Percentiles rank a stretch among this genome's conserved stretches.
Conservation (phyloP, 73 alveolate genomes). For the Stentor coeruleus region DNA sequence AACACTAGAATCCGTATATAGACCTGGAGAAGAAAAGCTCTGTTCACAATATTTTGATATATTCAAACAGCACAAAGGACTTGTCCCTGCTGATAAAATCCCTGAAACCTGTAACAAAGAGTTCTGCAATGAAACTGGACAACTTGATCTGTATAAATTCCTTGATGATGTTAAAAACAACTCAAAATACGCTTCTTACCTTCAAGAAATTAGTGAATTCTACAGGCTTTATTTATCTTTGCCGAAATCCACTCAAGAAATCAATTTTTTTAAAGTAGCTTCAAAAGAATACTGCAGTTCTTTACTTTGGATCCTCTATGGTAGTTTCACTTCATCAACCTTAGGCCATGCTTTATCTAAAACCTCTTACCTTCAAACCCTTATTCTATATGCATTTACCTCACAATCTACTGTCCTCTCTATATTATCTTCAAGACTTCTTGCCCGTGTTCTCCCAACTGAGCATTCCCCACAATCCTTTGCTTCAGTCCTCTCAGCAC, state of each 20-base stretch:
- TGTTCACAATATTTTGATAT: neutral
- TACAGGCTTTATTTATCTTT: neutral
- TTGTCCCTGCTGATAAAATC: neutral
- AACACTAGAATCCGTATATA: too few species aligned
- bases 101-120: neutral
- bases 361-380: neutral
- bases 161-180: neutral
- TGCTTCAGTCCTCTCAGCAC: neutral
- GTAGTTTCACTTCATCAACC: neutral
- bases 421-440: neutral
- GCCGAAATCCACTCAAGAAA: slow-evolving; percentile 8
- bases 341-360: neutral
- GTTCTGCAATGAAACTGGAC: neutral
- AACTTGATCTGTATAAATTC: neutral
- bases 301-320: neutral
- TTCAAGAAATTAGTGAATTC: neutral
- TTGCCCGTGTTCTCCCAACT: neutral
- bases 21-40: neutral
- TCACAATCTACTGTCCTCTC: neutral
- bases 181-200: neutral
- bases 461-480: slow-evolving; percentile 9
- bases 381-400: neutral
- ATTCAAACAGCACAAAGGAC: neutral
- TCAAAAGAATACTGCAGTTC: neutral
- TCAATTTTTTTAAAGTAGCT: neutral